phyloP scores from a whole-genome alignment of 805 yeast species.

The Tanozyma kutaoensis region DNA sequence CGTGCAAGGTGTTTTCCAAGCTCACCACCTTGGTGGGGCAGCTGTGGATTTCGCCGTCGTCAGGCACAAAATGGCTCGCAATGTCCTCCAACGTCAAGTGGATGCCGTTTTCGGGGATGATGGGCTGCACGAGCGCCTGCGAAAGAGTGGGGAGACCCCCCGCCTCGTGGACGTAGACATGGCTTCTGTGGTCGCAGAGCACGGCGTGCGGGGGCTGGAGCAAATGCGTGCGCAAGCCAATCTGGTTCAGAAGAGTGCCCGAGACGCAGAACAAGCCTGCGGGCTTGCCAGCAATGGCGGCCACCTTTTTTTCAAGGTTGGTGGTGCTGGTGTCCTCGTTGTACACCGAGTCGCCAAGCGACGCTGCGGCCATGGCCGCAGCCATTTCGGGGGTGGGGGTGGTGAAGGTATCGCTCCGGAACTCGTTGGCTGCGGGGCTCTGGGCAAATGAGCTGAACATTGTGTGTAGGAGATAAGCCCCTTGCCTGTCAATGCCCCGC shows the following conservation, averaged over 20 bases:
- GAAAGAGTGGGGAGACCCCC: slow-evolving; percentile 30
- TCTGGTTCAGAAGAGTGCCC: slow-evolving; percentile 29
- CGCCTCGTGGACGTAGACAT: slow-evolving; percentile 24
- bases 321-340: slow-evolving; percentile 23
- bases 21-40: slow-evolving; percentile 31
- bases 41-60: slow-evolving; percentile 30
- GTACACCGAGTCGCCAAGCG: slow-evolving; percentile 30
- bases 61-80: slow-evolving; percentile 21
- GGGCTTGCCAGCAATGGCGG: slow-evolving; percentile 22
- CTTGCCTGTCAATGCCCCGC: no score
- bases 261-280: slow-evolving; percentile 27
- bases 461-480: no score
- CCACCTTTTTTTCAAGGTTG: slow-evolving; percentile 19
- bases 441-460: no score
- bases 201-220: slow-evolving; percentile 28
- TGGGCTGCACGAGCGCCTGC: slow-evolving; percentile 28
- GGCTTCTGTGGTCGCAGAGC: slow-evolving; percentile 24
- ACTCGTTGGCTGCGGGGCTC: slow-evolving; percentile 7
- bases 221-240: slow-evolving; percentile 23
- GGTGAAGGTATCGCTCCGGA: slow-evolving; percentile 9
- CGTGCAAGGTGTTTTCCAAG: slow-evolving; percentile 30
- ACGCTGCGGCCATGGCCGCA: slow-evolving; percentile 4
- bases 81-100: slow-evolving; percentile 25
- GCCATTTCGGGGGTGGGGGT: slow-evolving; percentile 8
- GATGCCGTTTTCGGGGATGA: slow-evolving; percentile 18